Percentiles rank a stretch among this genome's conserved stretches.
Conservation (phyloP, 2,329 filamentous ascomycete species). For the Neopestalotiopsis rosae region DNA sequence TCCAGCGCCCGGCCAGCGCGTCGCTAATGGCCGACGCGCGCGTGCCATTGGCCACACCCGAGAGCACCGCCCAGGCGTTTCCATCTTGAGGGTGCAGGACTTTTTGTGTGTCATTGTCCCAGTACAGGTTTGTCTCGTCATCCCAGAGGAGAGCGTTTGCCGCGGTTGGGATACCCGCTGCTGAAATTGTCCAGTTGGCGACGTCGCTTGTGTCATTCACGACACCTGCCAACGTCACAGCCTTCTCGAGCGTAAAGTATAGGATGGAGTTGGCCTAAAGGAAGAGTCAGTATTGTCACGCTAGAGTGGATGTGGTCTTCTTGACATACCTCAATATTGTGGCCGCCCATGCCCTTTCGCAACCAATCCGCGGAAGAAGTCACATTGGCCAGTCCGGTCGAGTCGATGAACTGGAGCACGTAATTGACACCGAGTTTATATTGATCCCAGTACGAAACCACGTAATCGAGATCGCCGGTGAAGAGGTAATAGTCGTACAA, state of each 20-base stretch:
- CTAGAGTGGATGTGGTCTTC: background rate
- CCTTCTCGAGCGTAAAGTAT: slow-evolving; percentile 10
- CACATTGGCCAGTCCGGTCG: slow-evolving; percentile 15
- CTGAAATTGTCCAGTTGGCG: slow-evolving; percentile 11
- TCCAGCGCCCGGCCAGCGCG: slow-evolving; percentile 6
- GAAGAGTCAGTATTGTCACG: background rate
- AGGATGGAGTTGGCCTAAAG: slow-evolving; percentile 13
- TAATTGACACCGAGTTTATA: slow-evolving; percentile 13
- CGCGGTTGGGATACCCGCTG: slow-evolving; percentile 8
- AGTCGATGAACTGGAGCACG: slow-evolving; percentile 14
- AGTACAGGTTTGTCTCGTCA: background rate
- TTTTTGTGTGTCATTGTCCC: slow-evolving; percentile 14
- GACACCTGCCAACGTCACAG: slow-evolving; percentile 5
- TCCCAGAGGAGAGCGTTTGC: slow-evolving; percentile 14
- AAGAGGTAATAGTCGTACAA: slow-evolving; percentile 17
- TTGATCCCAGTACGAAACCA: slow-evolving; percentile 14
- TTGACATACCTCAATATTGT: slow-evolving; percentile 14
- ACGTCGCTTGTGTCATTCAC: slow-evolving; percentile 10
- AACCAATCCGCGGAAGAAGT: slow-evolving; percentile 13
- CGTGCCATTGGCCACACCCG: slow-evolving; percentile 5
- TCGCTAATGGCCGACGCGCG: slow-evolving; percentile 11
- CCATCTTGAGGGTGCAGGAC: slow-evolving; percentile 11
- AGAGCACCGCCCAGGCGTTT: slow-evolving; percentile 7
- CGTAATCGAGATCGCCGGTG: slow-evolving; percentile 9
- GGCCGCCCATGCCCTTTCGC: slow-evolving; percentile 11